Evolutionary conservation across 163 green algal genomes (phyloP).

Genomic region (Prototheca wickerhamii): DNA sequence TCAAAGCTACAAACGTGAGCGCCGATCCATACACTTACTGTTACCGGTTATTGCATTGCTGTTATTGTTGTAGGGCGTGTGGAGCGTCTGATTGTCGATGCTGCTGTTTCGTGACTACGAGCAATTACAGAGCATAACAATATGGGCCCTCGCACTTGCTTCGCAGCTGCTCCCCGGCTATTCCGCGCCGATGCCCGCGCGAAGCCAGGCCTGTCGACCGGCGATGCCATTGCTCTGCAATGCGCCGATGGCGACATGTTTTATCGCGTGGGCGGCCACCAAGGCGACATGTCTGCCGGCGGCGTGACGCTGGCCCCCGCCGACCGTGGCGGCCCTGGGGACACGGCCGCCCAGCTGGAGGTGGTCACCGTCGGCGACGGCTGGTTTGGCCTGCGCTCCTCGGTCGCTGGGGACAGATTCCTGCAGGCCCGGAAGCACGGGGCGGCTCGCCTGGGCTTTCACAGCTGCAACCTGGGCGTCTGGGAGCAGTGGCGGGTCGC

Average conservation of each 20-base stretch:
- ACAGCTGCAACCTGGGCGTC: slow-evolving; percentile 45
- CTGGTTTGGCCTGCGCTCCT: slow-evolving; percentile 49
- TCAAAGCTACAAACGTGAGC: not conserved
- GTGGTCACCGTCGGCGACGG: slow-evolving; percentile 21
- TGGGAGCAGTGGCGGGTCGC: slow-evolving; percentile 59
- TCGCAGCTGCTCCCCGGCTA: slow-evolving; percentile 4
- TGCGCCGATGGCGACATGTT: slow-evolving; percentile 2
- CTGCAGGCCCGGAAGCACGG: slow-evolving; percentile 41
- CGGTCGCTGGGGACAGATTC: slow-evolving; percentile 33
- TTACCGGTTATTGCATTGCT: slow-evolving; percentile 6
- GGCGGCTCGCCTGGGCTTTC: slow-evolving; percentile 42
- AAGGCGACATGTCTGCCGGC: not conserved
- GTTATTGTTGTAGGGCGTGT: not conserved
- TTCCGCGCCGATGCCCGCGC: slow-evolving; percentile 11
- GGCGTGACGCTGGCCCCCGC: not conserved
- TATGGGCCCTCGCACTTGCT: not conserved
- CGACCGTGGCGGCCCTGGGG: not conserved
- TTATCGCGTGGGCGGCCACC: not conserved
- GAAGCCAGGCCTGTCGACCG: slow-evolving; percentile 24
- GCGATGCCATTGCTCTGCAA: slow-evolving; percentile 31
- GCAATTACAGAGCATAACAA: not conserved
- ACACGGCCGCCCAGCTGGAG: slow-evolving; percentile 29
- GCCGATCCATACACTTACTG: slow-evolving; percentile 4
- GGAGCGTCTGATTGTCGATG: not conserved
- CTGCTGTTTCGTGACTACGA: not conserved